Conservation (phyloP, 768 basidiomycete genomes). For the Crepidotus variabilis region DNA sequence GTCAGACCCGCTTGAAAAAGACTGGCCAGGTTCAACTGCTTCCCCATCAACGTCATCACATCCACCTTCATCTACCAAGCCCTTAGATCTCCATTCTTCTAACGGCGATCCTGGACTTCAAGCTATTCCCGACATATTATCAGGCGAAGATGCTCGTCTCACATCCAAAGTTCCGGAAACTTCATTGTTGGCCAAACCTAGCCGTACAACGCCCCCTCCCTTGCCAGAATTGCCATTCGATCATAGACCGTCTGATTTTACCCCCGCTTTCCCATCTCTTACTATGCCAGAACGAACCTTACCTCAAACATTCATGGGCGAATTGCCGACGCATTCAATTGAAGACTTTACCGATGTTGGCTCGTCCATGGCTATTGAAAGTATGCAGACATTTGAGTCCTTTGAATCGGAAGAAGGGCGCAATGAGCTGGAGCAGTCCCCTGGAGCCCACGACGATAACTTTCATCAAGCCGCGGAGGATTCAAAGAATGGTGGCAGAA, state of each 20-base stretch:
- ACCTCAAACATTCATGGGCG: conserved; percentile 42
- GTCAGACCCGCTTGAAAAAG: conserved; percentile 51
- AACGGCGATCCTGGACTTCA: not conserved
- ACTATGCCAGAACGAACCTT: conserved; percentile 44
- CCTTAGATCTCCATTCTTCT: not conserved
- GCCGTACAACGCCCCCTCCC: not conserved
- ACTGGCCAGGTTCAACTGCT: conserved; percentile 31
- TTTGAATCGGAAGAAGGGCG: not conserved
- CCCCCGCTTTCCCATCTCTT: not conserved
- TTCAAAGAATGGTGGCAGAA: conserved; percentile 31
- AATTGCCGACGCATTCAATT: conserved; percentile 31
- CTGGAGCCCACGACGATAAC: conserved; percentile 14
- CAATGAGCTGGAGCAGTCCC: conserved; percentile 6
- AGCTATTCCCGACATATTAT: conserved; percentile 2
- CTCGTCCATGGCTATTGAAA: not conserved
- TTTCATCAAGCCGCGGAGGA: conserved; percentile 21
- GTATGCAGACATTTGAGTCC: not conserved
- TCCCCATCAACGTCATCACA: conserved; percentile 47
- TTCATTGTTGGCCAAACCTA: not conserved
- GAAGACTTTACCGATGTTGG: not conserved
- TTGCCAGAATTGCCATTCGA: not conserved
- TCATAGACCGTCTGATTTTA: not conserved
- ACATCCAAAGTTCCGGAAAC: not conserved
- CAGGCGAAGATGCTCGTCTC: not conserved
- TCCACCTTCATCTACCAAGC: conserved; percentile 21